phyloP scores from a whole-genome alignment of 2,329 filamentous ascomycete genomes.

The Pseudogymnoascus sp. region DNA sequence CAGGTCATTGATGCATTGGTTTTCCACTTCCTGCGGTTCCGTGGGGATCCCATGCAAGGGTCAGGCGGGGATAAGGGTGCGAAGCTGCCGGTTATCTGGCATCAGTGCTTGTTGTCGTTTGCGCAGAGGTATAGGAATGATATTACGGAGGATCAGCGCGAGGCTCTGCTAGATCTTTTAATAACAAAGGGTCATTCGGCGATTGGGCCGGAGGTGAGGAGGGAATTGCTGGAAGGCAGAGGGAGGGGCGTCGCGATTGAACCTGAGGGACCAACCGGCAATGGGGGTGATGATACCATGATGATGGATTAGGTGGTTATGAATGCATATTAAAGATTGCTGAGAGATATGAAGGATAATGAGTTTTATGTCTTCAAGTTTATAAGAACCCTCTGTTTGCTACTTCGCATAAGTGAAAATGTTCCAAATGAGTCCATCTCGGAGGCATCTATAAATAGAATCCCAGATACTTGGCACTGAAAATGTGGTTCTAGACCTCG shows the following conservation, averaged over 20 bases:
- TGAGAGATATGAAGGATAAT: background rate
- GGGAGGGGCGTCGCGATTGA: constrained; percentile 70
- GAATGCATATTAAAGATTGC: background rate
- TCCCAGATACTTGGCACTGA: background rate
- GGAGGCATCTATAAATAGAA: background rate
- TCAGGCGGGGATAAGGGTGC: constrained; percentile 40
- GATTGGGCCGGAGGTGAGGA: constrained; percentile 84
- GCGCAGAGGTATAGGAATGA: constrained; percentile 92
- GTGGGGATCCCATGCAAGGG: constrained; percentile 53
- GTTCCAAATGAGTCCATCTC: background rate
- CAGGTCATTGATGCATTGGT: constrained; percentile 91
- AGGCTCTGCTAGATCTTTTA: constrained; percentile 80
- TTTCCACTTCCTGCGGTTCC: constrained; percentile 92
- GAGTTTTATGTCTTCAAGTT: background rate
- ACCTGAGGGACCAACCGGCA: constrained; percentile 45
- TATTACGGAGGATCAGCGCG: constrained; percentile 89
- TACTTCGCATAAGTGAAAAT: background rate
- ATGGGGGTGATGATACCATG: constrained; percentile 80
- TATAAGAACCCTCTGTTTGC: background rate
- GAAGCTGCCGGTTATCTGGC: constrained; percentile 89
- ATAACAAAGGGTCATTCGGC: constrained; percentile 75
- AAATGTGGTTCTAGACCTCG: background rate
- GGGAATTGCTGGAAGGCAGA: constrained; percentile 80
- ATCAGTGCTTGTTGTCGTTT: constrained; percentile 86
- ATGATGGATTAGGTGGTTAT: constrained; percentile 42